phyloP scores from a whole-genome alignment of 2,329 filamentous ascomycete species.

The Talaromyces sp. region DNA sequence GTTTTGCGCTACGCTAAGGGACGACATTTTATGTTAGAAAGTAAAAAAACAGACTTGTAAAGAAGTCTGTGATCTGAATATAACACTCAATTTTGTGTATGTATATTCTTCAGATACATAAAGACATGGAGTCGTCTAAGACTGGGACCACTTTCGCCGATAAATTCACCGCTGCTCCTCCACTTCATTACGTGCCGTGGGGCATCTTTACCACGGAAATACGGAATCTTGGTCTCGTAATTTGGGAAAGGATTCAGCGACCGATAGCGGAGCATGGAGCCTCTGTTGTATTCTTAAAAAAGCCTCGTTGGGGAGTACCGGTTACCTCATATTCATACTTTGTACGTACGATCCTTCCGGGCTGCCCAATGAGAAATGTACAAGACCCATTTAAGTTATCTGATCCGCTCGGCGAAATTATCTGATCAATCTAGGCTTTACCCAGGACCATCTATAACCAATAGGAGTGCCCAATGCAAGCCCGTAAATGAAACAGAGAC shows the following conservation, averaged over 20 bases:
- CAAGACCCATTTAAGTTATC: neutral
- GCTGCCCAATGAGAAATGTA: neutral
- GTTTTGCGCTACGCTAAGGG: neutral
- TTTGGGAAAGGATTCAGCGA: neutral
- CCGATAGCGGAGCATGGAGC: neutral
- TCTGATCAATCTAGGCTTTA: conserved; percentile 2
- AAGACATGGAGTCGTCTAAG: neutral
- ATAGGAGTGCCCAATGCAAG: neutral
- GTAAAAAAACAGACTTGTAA: neutral
- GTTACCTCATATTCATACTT: neutral
- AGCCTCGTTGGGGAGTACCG: neutral
- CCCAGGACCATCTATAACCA: neutral
- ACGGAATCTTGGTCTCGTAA: neutral
- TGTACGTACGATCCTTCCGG: neutral
- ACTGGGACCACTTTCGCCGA: neutral
- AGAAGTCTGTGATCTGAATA: no score
- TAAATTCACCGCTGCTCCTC: neutral
- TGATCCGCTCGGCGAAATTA: conserved; percentile 4
- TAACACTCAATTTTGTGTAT: neutral
- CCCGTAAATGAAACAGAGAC: neutral
- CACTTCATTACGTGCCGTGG: neutral
- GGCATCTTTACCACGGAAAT: neutral
- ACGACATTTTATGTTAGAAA: conserved; percentile 2
- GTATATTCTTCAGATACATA: neutral
- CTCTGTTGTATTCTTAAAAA: neutral